A percentile compares a stretch with the other conserved stretches of the same genome.
These are phyloP conservation scores for Theobroma cacao DNA, from an alignment of 345 rosid genomes.

Conservation along the genomic window DNA sequence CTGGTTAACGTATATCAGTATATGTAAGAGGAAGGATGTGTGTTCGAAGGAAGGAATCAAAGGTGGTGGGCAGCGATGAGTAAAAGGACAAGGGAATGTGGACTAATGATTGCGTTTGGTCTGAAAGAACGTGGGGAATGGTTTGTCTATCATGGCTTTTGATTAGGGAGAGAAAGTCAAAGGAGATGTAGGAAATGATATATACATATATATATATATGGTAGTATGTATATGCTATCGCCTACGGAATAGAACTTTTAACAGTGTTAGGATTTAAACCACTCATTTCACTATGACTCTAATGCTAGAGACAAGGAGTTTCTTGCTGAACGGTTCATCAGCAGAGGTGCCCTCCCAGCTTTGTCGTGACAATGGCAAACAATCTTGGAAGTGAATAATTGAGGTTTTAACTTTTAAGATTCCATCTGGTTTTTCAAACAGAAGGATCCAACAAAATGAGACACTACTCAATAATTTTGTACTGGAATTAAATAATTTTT, in stretches of 20 bases:
- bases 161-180: not conserved
- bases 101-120: not conserved
- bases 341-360: not conserved
- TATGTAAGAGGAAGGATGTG: not conserved
- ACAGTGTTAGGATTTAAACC: not conserved
- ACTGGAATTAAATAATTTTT: not conserved
- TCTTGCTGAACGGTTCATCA: too few species aligned
- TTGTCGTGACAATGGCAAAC: not conserved
- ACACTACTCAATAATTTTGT: not conserved
- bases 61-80: not conserved
- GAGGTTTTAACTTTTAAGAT: not conserved
- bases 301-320: too few species aligned
- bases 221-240: too few species aligned
- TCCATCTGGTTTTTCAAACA: not conserved
- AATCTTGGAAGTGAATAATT: too few species aligned
- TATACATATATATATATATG: too few species aligned
- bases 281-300: not conserved
- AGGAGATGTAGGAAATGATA: not conserved
- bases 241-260: too few species aligned
- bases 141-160: not conserved
- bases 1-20: not conserved
- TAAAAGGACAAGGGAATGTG: not conserved
- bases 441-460: not conserved
- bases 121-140: not conserved
- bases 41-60: not conserved